Evolutionary conservation across 352 stramenopile species (phyloP).

Genomic region (Phytophthora ohioensis): DNA sequence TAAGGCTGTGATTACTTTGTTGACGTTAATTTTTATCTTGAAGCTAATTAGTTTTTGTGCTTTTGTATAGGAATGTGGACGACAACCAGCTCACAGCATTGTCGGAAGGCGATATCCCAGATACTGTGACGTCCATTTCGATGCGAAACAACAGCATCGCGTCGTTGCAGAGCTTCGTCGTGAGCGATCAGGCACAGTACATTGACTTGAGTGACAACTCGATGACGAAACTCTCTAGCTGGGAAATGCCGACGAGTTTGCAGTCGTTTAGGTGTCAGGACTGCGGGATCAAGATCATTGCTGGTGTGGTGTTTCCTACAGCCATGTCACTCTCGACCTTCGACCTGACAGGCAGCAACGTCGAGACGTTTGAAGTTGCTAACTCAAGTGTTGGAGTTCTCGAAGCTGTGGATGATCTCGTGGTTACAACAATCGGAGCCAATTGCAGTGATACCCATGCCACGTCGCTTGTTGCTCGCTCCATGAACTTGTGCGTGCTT

Average conservation of each 20-base stretch:
- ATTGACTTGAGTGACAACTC: slow-evolving; percentile 49
- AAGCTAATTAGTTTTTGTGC: neutral
- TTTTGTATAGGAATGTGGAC: slow-evolving; percentile 33
- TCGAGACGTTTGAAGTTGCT: slow-evolving; percentile 41
- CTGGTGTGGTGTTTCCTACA: slow-evolving; percentile 38
- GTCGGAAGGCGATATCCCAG: slow-evolving; percentile 23
- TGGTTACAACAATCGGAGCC: slow-evolving; percentile 34
- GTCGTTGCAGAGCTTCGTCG: slow-evolving; percentile 37
- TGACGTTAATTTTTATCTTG: slow-evolving; percentile 1
- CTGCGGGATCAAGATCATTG: slow-evolving; percentile 40
- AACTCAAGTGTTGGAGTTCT: slow-evolving; percentile 44
- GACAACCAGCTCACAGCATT: slow-evolving; percentile 31
- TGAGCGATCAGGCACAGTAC: slow-evolving; percentile 26
- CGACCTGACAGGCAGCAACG: slow-evolving; percentile 41
- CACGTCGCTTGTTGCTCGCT: slow-evolving; percentile 21
- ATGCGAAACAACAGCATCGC: slow-evolving; percentile 51
- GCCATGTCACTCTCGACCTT: slow-evolving; percentile 35
- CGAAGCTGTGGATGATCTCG: slow-evolving; percentile 37
- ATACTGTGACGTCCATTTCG: slow-evolving; percentile 40
- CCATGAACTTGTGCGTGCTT: slow-evolving; percentile 46
- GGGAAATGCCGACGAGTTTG: slow-evolving; percentile 41
- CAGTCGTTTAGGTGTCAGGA: slow-evolving; percentile 45
- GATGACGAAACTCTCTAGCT: slow-evolving; percentile 33
- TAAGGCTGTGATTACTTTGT: slow-evolving; percentile 19
- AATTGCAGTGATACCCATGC: slow-evolving; percentile 42